These are phyloP conservation scores for Zarea fungicola DNA, from an alignment of 2,329 filamentous ascomycete species.

Conservation along the genomic window DNA sequence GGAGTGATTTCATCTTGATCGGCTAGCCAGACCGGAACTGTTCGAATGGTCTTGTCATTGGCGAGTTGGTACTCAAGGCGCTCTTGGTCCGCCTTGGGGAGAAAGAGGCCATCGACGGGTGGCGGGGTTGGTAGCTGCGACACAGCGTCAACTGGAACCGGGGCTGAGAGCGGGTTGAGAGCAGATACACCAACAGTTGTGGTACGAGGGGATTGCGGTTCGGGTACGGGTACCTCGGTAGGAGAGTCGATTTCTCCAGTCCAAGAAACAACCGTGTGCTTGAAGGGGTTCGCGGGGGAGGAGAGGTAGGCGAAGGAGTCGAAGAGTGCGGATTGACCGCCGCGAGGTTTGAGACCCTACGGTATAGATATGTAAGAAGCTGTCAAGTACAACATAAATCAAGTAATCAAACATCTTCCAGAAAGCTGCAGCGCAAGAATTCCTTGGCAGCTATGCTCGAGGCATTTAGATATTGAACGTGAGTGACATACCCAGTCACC, in stretches of 20 bases:
- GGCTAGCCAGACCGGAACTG: slow-evolving; percentile 82
- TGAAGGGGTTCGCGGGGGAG: slow-evolving; percentile 79
- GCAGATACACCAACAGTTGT: slow-evolving; percentile 48
- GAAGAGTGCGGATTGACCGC: slow-evolving; percentile 86
- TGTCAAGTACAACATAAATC: neutral
- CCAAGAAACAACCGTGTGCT: slow-evolving; percentile 90
- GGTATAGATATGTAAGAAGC: neutral
- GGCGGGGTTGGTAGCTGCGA: slow-evolving; percentile 52
- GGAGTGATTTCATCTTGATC: slow-evolving; percentile 65
- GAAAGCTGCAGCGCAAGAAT: neutral
- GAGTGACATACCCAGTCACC: slow-evolving; percentile 50
- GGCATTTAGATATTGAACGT: slow-evolving; percentile 1
- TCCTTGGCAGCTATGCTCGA: neutral
- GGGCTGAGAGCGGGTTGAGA: slow-evolving; percentile 71
- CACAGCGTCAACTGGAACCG: slow-evolving; percentile 65
- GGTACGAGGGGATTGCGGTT: slow-evolving; percentile 38
- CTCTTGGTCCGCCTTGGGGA: slow-evolving; percentile 64
- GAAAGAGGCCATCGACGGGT: slow-evolving; percentile 62
- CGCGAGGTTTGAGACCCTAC: slow-evolving; percentile 69
- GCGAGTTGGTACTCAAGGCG: slow-evolving; percentile 70
- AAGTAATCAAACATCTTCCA: neutral
- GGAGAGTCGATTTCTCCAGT: slow-evolving; percentile 74
- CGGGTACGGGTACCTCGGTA: slow-evolving; percentile 40
- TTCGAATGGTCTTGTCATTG: slow-evolving; percentile 68
- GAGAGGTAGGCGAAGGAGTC: slow-evolving; percentile 86